Conservation (phyloP, 2,329 filamentous ascomycete genomes). For the Diaporthe helianthi region DNA sequence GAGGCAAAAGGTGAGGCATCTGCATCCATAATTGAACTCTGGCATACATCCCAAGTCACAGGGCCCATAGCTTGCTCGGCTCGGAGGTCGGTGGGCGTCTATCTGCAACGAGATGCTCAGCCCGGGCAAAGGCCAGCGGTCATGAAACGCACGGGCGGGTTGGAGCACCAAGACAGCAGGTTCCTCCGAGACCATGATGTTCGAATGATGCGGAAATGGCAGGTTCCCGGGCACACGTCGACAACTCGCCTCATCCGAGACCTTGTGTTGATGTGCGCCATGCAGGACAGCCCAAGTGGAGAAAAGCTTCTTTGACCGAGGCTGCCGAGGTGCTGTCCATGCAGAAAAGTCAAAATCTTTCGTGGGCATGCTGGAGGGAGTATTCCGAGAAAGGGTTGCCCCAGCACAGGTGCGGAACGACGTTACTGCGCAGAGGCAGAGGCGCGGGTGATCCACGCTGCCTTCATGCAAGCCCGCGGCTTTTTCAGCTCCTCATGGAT, state of each 20-base stretch:
- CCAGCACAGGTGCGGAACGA: slow-evolving; percentile 16
- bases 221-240: slow-evolving; percentile 23
- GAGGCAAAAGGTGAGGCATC: slow-evolving; percentile 7
- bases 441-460: slow-evolving; percentile 32
- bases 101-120: slow-evolving; percentile 1
- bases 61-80: not conserved
- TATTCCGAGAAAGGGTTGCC: slow-evolving; percentile 30
- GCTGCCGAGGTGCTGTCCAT: not conserved
- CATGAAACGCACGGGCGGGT: slow-evolving; percentile 16
- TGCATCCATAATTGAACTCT: not conserved
- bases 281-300: slow-evolving; percentile 12
- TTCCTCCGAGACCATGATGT: slow-evolving; percentile 8
- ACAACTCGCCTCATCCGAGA: slow-evolving; percentile 25
- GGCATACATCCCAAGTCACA: not conserved
- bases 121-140: not conserved
- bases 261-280: not conserved
- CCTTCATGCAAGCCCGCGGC: slow-evolving; percentile 26
- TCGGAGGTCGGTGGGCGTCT: not conserved
- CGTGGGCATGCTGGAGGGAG: slow-evolving; percentile 14
- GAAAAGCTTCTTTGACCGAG: slow-evolving; percentile 26
- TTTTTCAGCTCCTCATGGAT: slow-evolving; percentile 36
- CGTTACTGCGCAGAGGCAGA: not conserved
- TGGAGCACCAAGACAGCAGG: slow-evolving; percentile 10
- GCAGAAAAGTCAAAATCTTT: slow-evolving; percentile 30
- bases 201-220: not conserved